Evolutionary conservation across 495 filamentous ascomycete species (phyloP), one percentile per base, ranked within the genome.

Genomic region (Aspergillus heteromorphus): DNA sequence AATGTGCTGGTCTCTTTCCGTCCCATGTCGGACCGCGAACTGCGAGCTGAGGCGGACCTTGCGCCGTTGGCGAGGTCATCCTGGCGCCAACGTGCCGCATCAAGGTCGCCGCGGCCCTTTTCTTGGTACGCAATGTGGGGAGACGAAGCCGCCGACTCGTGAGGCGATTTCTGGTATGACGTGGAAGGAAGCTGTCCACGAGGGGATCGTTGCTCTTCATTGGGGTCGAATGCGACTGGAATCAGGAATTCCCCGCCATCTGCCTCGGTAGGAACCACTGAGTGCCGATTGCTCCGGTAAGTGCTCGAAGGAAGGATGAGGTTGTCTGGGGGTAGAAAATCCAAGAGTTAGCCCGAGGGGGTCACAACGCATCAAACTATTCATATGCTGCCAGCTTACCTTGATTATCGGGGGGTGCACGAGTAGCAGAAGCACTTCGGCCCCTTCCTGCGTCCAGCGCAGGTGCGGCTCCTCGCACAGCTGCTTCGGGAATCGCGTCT

Each of bases 111-210:
- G 6, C 68, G 81, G 0, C 84, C 84, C 64, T 91, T 92, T 62
- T 95, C 89, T 66, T 95, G 91, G 66, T 88, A 95, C 34, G 89
- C 88, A 64, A 96, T 95, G 69, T 97, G 91, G 30, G 91, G 89
- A 7, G 88, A 89, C 9, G 81, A 74, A 16, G 54, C 49, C 48
- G 76, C 62, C 21, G 64, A 58, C 51, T 61, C 63, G 18, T 64
- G 60, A 14, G 63, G 41, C 5, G 63, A 61, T 41, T 65, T 64
- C 6, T 62, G 23, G 20, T 49, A 36, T 11, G 40, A 45, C 13
- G 19, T 57, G 11, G 52, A 43, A 13, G 23, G 23, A 7, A 27
- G 8, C 66, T 31, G 67, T 55, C 31, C 50, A 38, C 65, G 75
- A 14, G 80, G 76, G 23, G 82, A 75, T 29, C 83, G 73, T 25